Percentiles rank a stretch among this genome's conserved stretches.
These are phyloP conservation scores for Paraglomus occultum DNA, from an alignment of 192 early-diverging fungal species.

Conservation along the genomic window DNA sequence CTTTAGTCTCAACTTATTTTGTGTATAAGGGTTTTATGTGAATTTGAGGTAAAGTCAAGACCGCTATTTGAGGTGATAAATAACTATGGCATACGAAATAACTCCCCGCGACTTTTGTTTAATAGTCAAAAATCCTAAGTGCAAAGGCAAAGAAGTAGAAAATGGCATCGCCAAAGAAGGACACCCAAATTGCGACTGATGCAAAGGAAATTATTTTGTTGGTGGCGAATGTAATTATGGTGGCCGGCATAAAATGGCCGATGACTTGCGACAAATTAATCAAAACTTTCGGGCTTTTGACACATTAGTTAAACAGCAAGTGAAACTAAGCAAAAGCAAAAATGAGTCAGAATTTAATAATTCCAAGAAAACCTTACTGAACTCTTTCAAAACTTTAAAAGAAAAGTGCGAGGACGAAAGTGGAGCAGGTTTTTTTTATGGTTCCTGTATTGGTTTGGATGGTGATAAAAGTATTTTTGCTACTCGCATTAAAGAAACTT, in stretches of 20 bases:
- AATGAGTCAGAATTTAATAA: background rate
- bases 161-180: constrained; percentile 1
- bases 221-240: constrained; percentile 18
- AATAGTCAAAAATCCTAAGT: background rate
- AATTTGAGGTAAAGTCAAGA: constrained; percentile 1
- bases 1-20: background rate
- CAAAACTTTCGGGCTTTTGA: background rate
- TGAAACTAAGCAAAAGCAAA: background rate
- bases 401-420: constrained; percentile 3
- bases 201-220: constrained; percentile 17
- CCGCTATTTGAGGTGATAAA: background rate
- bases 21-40: background rate
- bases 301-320: background rate
- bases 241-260: background rate
- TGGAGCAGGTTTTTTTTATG: background rate
- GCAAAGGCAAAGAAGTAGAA: background rate
- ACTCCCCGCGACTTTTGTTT: background rate
- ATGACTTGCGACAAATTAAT: background rate
- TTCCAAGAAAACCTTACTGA: background rate
- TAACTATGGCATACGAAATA: constrained; percentile 5
- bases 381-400: background rate
- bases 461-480: background rate
- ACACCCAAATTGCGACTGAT: constrained; percentile 1
- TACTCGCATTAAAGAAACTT: background rate
- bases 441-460: constrained; percentile 9